Base-by-base conservation (phyloP, 176 grass and related monocot genomes). In the Lolium multiflorum region DNA sequence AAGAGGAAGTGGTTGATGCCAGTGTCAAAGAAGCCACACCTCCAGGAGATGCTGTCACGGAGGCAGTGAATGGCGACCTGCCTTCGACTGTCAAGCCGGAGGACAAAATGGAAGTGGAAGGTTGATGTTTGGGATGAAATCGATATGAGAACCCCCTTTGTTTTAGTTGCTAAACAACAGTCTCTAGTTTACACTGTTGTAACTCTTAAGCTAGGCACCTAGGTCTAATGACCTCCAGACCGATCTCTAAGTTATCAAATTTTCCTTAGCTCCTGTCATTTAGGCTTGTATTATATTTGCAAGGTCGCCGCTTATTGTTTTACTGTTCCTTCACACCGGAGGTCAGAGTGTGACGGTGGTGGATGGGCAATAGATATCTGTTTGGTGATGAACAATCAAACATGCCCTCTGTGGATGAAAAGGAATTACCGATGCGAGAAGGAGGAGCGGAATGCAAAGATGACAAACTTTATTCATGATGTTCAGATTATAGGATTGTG, bases 21-120 rank as follows among this genome's bases (percentile, higher is more conserved):
- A 13, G 11, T 24, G 35, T 81, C 17, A 61, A 67, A 66, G 84
- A 86, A 44, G 74, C 74, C 15, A 31, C 16, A 3, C 28, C 49
- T 69, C 31, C 21, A 9, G 28, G 57, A 69, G 21, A 66, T n/a
- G 22, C 62, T 51, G 21, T 9, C n/a, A 25, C 35, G 0, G 20
- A 56, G 72, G 46, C 44, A 6, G 25, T 48, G 9, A 77, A 51
- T 6, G 69, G 80, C 12, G 69, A 84, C 5, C 58, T 18, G 3
- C n/a, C 47, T 66, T 55, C 76, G 0, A 1, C 76, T 4, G 51
- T 10, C 31, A 18, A 88, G 51, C 11, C 51, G 3, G 81, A 78
- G 26, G 71, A 69, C 13, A 81, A 77, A 18, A 89, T 84, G 81
- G 85, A 87, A 59, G 9, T 91, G 10, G 84, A 87, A 26, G 67